Evolutionary conservation across 345 rosid genomes (phyloP).

Genomic region (Clarkia xantiana): DNA sequence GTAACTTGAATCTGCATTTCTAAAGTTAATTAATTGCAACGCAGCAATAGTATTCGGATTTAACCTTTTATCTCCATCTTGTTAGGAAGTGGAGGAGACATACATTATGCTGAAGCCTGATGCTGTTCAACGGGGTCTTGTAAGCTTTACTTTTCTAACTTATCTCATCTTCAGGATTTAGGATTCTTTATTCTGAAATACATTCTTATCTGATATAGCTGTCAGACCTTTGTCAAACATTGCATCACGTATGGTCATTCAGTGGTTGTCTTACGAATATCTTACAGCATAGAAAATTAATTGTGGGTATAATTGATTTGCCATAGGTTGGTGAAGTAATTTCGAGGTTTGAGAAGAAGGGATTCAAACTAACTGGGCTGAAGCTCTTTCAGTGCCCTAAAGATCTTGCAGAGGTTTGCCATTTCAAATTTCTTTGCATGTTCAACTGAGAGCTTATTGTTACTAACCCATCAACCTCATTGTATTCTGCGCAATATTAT

Average conservation of each 20-base stretch:
- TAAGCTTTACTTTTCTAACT: constrained; percentile 20
- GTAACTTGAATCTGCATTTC: not conserved
- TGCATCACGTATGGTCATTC: too few relatives aligned
- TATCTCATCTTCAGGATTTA: not conserved
- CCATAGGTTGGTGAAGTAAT: constrained; percentile 89
- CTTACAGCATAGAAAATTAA: too few relatives aligned
- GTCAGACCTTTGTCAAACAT: too few relatives aligned
- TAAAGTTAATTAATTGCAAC: not conserved
- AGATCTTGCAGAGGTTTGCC: constrained; percentile 77
- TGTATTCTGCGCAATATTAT: not conserved
- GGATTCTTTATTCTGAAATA: not conserved
- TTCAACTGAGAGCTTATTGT: not conserved
- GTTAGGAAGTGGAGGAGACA: constrained; percentile 70
- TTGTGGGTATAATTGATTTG: constrained; percentile 4
- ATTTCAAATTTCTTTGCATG: not conserved
- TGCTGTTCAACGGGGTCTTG: constrained; percentile 89
- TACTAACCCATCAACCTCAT: too few relatives aligned
- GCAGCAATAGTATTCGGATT: not conserved
- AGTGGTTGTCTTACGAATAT: too few relatives aligned
- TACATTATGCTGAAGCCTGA: constrained; percentile 94
- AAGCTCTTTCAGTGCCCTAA: constrained; percentile 78
- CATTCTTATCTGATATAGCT: constrained; percentile 1
- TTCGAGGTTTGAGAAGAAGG: constrained; percentile 91
- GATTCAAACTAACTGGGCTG: constrained; percentile 66
- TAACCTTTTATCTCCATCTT: constrained; percentile 4